Conservation (phyloP, 1,139 yeast species). For the Sugiyamaella sp. region DNA sequence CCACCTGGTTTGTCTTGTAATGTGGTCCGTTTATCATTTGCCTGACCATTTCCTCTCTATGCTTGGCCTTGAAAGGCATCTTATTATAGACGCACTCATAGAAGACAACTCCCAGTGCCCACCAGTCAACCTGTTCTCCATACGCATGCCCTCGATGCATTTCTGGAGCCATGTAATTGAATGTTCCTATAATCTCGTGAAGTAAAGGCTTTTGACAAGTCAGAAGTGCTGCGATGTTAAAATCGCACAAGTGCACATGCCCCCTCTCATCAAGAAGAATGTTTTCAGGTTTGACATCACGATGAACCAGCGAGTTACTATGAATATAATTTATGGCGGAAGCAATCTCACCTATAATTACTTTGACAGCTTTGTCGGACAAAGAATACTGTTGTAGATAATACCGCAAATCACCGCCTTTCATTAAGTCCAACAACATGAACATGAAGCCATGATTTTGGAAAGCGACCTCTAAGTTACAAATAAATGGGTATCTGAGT, state of each 20-base stretch:
- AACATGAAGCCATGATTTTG: conserved; percentile 77
- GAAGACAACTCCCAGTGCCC: conserved; percentile 86
- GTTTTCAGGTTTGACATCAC: conserved; percentile 95
- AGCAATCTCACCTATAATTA: conserved; percentile 68
- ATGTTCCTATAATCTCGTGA: conserved; percentile 92
- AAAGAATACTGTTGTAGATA: conserved; percentile 61
- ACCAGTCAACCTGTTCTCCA: conserved; percentile 79
- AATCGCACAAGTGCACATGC: conserved; percentile 84
- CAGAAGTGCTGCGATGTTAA: conserved; percentile 93
- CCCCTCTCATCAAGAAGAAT: conserved; percentile 82
- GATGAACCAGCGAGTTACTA: conserved; percentile 83
- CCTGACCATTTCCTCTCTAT: conserved; percentile 27
- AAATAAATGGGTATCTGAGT: conserved; percentile 76
- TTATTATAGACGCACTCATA: conserved; percentile 80
- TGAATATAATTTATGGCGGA: conserved; percentile 80
- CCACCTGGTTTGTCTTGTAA: conserved; percentile 31
- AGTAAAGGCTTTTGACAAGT: conserved; percentile 91
- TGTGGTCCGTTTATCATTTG: conserved; percentile 24
- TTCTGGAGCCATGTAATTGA: conserved; percentile 98
- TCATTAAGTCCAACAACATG: conserved; percentile 72
- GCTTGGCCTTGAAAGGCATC: conserved; percentile 77
- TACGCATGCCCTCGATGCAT: conserved; percentile 64
- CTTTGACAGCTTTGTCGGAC: conserved; percentile 63
- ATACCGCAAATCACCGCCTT: conserved; percentile 88
- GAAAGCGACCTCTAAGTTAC: conserved; percentile 77